Base-by-base conservation (phyloP, 2,329 filamentous ascomycete genomes). In the Tolypocladium ovalisporum region DNA sequence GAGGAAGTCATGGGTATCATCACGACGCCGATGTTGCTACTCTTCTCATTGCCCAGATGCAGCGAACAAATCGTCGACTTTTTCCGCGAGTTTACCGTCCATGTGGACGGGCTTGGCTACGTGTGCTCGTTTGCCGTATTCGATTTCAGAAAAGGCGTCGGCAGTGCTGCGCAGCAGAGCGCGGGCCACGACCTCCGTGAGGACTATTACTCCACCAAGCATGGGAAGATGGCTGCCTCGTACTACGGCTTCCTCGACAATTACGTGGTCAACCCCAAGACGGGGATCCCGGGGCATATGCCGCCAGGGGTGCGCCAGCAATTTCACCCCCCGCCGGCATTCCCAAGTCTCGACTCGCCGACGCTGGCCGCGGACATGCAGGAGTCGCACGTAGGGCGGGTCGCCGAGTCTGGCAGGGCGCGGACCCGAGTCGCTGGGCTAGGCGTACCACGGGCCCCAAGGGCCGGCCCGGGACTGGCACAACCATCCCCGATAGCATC, bases 111-210 rank as follows among this genome's bases (percentile, higher is more conserved):
- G 0, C 81, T 99, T 39, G 94, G 94, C 27, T 93, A 97, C 63
- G 90, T 97, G 13, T 99, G 94, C 72, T 97, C 93, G 1, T 97
- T 97, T 73, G 94, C 94, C 3, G 90, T 96, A 39, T 99, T 99
- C 66, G 90, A 97, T 62, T 97, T 97, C 75, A 92, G 96, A 71
- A 93, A 91, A 69, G 88, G 86, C 29, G 79, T 86, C 27, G 75
- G 74, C 17, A 74, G 75, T 32, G 69, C 69, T 4, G 74, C 70
- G 55, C 71, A 71, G 19, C 68, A 69, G 40, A 73, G 59, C 59
- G 69, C 63, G 56, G 70, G 65, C 61, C 70, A 79, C n/a, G 88
- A 91, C 68, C 81, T 91, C 12, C 85, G 94, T 13, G 89, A 94
- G 59, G 92, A 97, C 64, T 97, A 97, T 70, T 97, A 94, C 68